Evolutionary conservation across 305 asterid species (phyloP).

Genomic region (Fraxinus floribunda): DNA sequence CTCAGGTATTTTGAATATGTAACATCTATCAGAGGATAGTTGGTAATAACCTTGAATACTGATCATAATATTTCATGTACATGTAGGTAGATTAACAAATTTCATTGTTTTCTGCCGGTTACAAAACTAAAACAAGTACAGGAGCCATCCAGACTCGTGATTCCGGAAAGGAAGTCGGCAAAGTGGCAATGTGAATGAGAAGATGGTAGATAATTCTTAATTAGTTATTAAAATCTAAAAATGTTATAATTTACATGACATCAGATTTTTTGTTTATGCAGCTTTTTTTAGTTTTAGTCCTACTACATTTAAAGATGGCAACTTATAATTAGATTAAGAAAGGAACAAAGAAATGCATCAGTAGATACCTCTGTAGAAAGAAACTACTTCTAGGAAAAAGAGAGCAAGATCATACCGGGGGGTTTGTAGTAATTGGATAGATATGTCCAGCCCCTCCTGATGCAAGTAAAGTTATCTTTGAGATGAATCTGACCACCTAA

Average conservation of each 20-base stretch:
- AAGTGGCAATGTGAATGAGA: not conserved
- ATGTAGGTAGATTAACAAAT: not conserved
- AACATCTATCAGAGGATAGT: not conserved
- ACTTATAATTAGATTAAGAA: not conserved
- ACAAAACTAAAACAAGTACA: not conserved
- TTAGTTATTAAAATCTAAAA: not conserved
- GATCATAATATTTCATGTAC: not conserved
- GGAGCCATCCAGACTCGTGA: not conserved
- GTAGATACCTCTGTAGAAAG: not conserved
- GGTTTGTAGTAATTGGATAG: not conserved
- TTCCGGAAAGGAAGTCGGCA: not conserved
- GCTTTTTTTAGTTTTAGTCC: not conserved
- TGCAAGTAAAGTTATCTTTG: constrained; percentile 90
- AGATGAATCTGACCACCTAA: constrained; percentile 88
- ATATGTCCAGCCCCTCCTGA: constrained; percentile 99
- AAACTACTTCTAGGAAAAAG: not conserved
- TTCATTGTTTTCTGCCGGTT: not conserved
- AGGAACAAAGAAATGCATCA: not conserved
- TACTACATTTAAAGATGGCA: not conserved
- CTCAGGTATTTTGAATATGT: not conserved
- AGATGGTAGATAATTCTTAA: not conserved
- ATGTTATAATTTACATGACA: not conserved
- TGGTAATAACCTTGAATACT: not conserved
- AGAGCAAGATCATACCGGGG: not conserved
- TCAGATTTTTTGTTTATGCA: not conserved